Evolutionary conservation across 768 basidiomycete genomes (phyloP), one percentile per base, ranked within the genome.

Genomic region (Austroboletus festivus): DNA sequence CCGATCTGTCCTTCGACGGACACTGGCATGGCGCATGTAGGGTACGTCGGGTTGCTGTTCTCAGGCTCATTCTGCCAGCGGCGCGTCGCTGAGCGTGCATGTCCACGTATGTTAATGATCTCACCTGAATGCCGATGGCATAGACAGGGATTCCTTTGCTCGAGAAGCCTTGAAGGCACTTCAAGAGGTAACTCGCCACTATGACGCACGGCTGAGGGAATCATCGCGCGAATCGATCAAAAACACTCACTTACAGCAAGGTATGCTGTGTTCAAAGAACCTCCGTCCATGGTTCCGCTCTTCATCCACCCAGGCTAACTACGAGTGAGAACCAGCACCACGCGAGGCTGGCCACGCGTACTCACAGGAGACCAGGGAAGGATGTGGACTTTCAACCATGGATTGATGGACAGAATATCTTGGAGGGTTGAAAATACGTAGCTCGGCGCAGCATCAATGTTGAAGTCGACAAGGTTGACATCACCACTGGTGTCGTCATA

Each of bases 261-360:
- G 47, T 79, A 81, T 38, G 71, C 67, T 0, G 78, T 73, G 23
- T 73, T 56, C 44, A 89, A 61, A 12, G 75, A 77, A 26, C 85
- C 86, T 1, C 86, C 86, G 22, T 80, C 72, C 82, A 87, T 86
- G 1, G 78, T 77, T 48, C 75, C 80, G 41, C 68, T 71, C 64
- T 89, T 89, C 85, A 88, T 87, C 87, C 88, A 90, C 4, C 70
- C 83, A 10, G 88, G 87, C 85, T 88, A 48, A 34, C 38, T 20
- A 28, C 1, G 4, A 33, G 15, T 50, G 44, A 52, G 38, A 21
- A 50, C 16, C 35, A 24, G 6, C 5, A 28, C 9, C n/a, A 28
- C 16, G 16, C 28, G 15, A 13, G 20, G n/a, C 2, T 24, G n/a
- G 5, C 10, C 15, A 33, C 18, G 9, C 31, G 6, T 21, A 68